A percentile compares a stretch with the other conserved stretches of the same genome.
These are phyloP conservation scores for Fusarium bactridioides DNA, from an alignment of 2,329 filamentous ascomycete species.

Conservation along the genomic window DNA sequence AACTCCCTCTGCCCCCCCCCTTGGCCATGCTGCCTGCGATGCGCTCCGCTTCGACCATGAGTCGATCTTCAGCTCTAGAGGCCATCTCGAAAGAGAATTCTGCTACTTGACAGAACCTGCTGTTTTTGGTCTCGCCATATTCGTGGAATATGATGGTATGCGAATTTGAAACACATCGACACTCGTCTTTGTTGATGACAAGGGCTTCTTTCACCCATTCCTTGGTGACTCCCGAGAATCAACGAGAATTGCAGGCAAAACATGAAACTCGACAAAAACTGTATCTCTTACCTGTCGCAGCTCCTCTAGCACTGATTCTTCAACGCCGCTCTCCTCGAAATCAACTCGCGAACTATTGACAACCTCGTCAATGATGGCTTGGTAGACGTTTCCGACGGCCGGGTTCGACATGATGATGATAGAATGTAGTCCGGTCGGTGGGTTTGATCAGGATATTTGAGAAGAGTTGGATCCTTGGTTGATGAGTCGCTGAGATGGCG, in stretches of 20 bases:
- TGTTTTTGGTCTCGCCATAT: neutral
- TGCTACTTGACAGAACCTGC: neutral
- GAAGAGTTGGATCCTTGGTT: neutral
- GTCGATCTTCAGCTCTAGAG: slow-evolving; percentile 8
- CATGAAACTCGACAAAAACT: slow-evolving; percentile 11
- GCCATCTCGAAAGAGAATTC: slow-evolving; percentile 1
- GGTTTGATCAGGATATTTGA: neutral
- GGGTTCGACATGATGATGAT: slow-evolving; percentile 62
- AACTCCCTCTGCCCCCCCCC: slow-evolving; percentile 32
- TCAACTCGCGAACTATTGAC: slow-evolving; percentile 92
- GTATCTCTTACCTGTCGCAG: slow-evolving; percentile 78
- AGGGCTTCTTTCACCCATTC: slow-evolving; percentile 43
- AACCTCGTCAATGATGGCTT: slow-evolving; percentile 81
- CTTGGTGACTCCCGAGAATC: slow-evolving; percentile 1
- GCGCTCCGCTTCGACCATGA: slow-evolving; percentile 5
- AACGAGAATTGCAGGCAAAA: neutral
- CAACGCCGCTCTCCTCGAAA: slow-evolving; percentile 95
- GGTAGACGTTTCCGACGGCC: slow-evolving; percentile 79
- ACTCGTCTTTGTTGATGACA: slow-evolving; percentile 13
- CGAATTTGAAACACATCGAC: slow-evolving; percentile 7
- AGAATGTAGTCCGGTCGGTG: neutral
- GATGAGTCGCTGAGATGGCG: slow-evolving; percentile 9
- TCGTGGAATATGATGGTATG: neutral
- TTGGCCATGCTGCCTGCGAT: neutral
- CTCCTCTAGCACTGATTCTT: slow-evolving; percentile 85